Evolutionary conservation across 2,329 filamentous ascomycete genomes (phyloP).

Genomic region (Pseudocercospora fuligena): DNA sequence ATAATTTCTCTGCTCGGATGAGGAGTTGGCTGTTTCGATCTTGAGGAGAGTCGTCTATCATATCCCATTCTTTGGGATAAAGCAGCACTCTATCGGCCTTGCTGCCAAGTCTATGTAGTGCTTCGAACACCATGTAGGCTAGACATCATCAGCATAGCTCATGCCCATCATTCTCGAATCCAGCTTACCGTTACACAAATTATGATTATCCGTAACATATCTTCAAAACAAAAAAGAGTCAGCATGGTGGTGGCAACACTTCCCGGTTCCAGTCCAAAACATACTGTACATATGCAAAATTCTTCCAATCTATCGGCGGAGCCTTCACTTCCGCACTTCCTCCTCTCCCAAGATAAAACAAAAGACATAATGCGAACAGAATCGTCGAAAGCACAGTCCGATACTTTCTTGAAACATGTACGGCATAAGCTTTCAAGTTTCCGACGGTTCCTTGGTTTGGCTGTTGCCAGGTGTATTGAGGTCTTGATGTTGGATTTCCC

Average conservation of each 20-base stretch:
- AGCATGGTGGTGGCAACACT: neutral
- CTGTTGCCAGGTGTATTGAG: constrained; percentile 20
- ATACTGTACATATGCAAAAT: constrained; percentile 32
- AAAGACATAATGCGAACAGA: constrained; percentile 26
- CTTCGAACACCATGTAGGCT: constrained; percentile 49
- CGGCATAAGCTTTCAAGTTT: constrained; percentile 21
- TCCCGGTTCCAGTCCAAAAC: constrained; percentile 1
- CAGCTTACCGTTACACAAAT: constrained; percentile 29
- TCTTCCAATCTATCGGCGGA: constrained; percentile 26
- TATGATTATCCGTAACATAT: constrained; percentile 34
- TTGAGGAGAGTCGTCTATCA: constrained; percentile 43
- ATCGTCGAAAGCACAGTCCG: constrained; percentile 24
- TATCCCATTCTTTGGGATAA: constrained; percentile 48
- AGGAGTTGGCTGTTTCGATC: constrained; percentile 38
- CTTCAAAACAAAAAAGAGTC: constrained; percentile 12
- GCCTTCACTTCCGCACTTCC: constrained; percentile 5
- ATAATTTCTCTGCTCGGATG: constrained; percentile 50
- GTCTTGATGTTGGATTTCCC: constrained; percentile 29
- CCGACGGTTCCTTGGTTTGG: constrained; percentile 25
- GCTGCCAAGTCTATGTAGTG: constrained; percentile 48
- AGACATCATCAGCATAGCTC: constrained; percentile 1
- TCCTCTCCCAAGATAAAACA: constrained; percentile 23
- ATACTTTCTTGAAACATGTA: constrained; percentile 20
- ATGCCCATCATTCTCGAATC: neutral
- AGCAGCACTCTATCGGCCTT: constrained; percentile 53